A percentile compares a stretch with the other conserved stretches of the same genome.
These are phyloP conservation scores for Nymphaea thermarum DNA, from an alignment of 164 flowering plant species.

Conservation along the genomic window DNA sequence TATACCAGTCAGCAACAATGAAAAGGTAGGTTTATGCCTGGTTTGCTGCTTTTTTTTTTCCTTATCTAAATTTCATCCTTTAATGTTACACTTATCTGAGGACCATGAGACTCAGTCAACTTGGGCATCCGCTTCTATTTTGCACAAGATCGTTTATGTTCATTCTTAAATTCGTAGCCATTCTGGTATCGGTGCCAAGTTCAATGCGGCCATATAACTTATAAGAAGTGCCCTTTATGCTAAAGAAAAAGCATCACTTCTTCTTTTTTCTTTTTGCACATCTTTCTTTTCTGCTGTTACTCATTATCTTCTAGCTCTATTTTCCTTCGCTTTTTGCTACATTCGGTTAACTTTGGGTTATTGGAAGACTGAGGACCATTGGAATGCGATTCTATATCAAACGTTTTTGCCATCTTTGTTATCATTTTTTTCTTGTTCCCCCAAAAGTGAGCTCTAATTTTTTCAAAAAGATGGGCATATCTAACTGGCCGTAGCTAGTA, in stretches of 20 bases:
- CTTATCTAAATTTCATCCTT: too few species aligned
- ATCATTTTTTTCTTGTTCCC: too few species aligned
- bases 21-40: constrained; percentile 23
- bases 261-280: background rate
- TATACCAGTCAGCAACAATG: constrained; percentile 20
- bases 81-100: too few species aligned
- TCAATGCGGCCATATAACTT: background rate
- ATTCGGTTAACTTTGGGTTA: too few species aligned
- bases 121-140: background rate
- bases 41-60: background rate
- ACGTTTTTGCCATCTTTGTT: too few species aligned
- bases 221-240: background rate
- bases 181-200: background rate
- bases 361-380: too few species aligned
- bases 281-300: background rate
- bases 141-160: background rate
- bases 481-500: too few species aligned
- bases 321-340: background rate
- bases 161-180: too few species aligned
- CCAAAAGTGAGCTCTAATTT: too few species aligned
- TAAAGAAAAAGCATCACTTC: background rate
- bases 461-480: too few species aligned
- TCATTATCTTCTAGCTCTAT: background rate
- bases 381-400: too few species aligned
- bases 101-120: too few species aligned